Conservation (phyloP, 139 green algal species). For the Coccomyxa sp. region DNA sequence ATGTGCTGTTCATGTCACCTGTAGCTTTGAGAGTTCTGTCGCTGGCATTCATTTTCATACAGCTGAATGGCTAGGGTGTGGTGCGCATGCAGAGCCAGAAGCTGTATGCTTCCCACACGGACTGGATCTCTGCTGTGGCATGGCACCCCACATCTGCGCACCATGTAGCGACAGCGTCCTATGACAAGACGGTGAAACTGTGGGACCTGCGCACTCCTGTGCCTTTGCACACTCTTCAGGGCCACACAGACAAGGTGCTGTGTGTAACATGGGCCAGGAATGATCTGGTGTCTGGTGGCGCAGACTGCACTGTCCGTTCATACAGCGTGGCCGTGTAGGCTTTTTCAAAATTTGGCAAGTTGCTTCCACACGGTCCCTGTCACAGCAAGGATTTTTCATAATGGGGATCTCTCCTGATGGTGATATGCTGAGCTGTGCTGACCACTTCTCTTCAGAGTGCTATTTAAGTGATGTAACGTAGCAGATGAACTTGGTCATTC, state of each 20-base stretch:
- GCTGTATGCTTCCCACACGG: slow-evolving; percentile 42
- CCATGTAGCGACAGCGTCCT: slow-evolving; percentile 58
- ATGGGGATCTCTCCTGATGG: no score
- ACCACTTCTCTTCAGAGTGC: no score
- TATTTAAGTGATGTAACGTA: no score
- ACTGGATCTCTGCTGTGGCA: slow-evolving; percentile 62
- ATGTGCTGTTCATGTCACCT: not conserved
- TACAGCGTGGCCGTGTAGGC: not conserved
- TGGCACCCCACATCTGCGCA: slow-evolving; percentile 59
- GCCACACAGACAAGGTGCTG: slow-evolving; percentile 41
- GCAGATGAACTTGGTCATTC: no score
- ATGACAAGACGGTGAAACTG: slow-evolving; percentile 53
- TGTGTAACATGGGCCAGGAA: slow-evolving; percentile 10
- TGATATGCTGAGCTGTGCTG: no score
- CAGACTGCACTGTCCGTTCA: slow-evolving; percentile 5
- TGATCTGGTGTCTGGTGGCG: slow-evolving; percentile 6
- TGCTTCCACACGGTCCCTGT: no score
- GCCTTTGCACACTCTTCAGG: slow-evolving; percentile 53
- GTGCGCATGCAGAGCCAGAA: slow-evolving; percentile 25
- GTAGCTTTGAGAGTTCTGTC: not conserved
- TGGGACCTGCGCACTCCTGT: slow-evolving; percentile 56
- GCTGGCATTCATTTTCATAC: not conserved
- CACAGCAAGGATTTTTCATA: not conserved
- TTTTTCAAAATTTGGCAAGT: no score
- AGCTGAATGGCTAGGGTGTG: not conserved